Conservation (phyloP, 2,329 filamentous ascomycete genomes). For the Ceratocystis ficicola region DNA sequence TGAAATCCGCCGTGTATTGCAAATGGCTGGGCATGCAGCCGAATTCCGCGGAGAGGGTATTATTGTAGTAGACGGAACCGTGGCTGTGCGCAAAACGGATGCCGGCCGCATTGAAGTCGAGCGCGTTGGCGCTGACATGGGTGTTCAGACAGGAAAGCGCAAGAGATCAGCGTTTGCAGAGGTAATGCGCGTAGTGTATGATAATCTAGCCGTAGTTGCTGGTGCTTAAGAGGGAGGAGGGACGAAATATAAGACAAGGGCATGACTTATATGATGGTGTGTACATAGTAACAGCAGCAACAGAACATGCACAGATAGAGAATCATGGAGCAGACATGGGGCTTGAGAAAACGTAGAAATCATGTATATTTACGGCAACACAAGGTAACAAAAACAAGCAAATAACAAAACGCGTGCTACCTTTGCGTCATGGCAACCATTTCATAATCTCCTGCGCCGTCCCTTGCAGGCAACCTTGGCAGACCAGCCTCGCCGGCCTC, state of each 20-base stretch:
- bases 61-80: constrained; percentile 73
- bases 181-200: constrained; percentile 84
- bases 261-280: neutral
- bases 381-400: neutral
- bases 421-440: constrained; percentile 45
- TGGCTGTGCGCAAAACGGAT: constrained; percentile 77
- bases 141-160: constrained; percentile 24
- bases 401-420: neutral
- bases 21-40: constrained; percentile 67
- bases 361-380: constrained; percentile 3
- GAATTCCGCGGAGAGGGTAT: constrained; percentile 92
- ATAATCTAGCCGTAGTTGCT: constrained; percentile 80
- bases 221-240: constrained; percentile 27
- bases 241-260: no score
- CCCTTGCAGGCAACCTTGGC: constrained; percentile 41
- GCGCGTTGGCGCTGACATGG: constrained; percentile 44
- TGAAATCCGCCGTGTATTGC: constrained; percentile 75
- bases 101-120: constrained; percentile 84
- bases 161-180: constrained; percentile 61
- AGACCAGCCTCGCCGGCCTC: constrained; percentile 39
- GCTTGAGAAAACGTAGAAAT: neutral
- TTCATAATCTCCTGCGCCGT: constrained; percentile 51
- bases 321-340: neutral
- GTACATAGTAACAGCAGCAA: neutral
- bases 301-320: neutral